Base-by-base conservation (phyloP, 1,284 basidiomycete species). In the Cryptococcus sp. region DNA sequence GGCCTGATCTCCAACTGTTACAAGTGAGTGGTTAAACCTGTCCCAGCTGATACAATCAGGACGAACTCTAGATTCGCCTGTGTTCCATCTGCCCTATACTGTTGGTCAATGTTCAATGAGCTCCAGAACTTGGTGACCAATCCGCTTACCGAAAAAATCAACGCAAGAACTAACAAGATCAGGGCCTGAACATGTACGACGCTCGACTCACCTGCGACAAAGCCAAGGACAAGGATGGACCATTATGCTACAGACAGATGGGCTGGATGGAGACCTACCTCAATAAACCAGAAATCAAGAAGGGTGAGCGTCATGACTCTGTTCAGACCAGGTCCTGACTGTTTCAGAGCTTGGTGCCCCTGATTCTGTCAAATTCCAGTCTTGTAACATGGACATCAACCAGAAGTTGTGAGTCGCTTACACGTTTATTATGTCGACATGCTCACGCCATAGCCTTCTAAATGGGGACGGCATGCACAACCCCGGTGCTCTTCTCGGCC, bases 401-500 rank as follows among this genome's bases (percentile, higher is more conserved):
- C 73, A 76, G 62, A 67, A 66, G 52, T 75, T 75, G 68, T 66
- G 53, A 60, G 67, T 59, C 37, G 23, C 23, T 23, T 23, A 15
- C 10, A 32, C 33, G 46, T 31, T 35, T 59, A 32, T 44, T 13
- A 46, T 30, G 67, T 67, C 74, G 48, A 56, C 41, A 4, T 33
- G 5, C 42, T 10, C 10, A 46, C 23, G 30, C 38, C 30, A 46
- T 31, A 69, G 69, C 80, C 77, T 84, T 59, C 74, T 83, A 63
- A 84, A 87, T 63, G 89, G 89, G 31, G 89, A 92, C 67, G 84
- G 83, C 11, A 85, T 86, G 82, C 87, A 86, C 73, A 86, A 92
- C 75, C 83, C 84, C 46, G 87, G 88, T 5, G 76, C 76, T 15
- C 80, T 93, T 5, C 79, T 95, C 10, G 85, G 88, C 13, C 83